Evolutionary conservation across 2,329 filamentous ascomycete genomes (phyloP), one percentile per base, ranked within the genome.

Genomic region (Fusarium nurragi): DNA sequence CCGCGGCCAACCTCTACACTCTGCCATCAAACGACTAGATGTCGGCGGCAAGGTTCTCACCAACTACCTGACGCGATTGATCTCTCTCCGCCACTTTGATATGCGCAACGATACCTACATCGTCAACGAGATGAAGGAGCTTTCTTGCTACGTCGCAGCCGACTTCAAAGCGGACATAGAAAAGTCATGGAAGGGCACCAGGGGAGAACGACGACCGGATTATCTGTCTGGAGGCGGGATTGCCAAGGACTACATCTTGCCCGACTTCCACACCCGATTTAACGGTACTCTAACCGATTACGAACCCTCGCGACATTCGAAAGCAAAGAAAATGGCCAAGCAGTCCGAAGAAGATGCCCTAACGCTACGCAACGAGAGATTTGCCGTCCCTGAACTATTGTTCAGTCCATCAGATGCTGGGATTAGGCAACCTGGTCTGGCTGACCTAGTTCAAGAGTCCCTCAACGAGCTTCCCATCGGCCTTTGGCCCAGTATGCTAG

Each of bases 111-210:
- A 99, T 71, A 90, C 91, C 1, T 90, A 96, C 76, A 90, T 98
- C 47, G 93, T 97, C 75, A 97, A 97, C 72, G 92, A 97, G 76
- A 94, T 98, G 77, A 99, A 99, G 74, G 95, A 99, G 75, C 85
- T 90, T 6, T 88, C 91, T 1, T 97, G 92, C 74, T 98, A 91
- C 70, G 88, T 97, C 12, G 90, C 91, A 4, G 80, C 86, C 1
- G 88, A 96, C 73, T 97, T 98, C 76, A 81, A 83, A 23, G 73
- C 76, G 8, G 92, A 97, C 69, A 84, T 99, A 32, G 94, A 98
- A 64, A 85, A 84, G 65, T 90, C 89, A 0, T 97, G 93, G 93
- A 95, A 93, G 76, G 91, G 90, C 8, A 88, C 90, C 2, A 79
- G 85, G 60, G 85, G 88, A 39, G 84, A 88, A 69, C 79, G 81